Evolutionary conservation across 192 early-diverging fungal species (phyloP).

Genomic region (Mortierella antarctica): DNA sequence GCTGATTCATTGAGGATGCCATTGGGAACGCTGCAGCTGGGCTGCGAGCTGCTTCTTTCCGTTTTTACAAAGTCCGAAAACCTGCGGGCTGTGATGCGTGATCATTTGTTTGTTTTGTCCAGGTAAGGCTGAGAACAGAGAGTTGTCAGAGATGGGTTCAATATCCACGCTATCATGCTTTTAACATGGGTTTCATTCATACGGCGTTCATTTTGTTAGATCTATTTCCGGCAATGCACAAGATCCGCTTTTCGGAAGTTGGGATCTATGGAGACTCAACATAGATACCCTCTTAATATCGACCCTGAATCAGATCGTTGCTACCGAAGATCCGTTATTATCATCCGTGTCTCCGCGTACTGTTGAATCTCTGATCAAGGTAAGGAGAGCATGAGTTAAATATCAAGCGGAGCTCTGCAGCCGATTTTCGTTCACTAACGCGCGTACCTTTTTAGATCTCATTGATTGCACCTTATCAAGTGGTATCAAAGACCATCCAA

Average conservation of each 20-base stretch:
- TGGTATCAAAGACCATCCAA: conserved; percentile 18
- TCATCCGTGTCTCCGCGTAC: conserved; percentile 5
- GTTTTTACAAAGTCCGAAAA: conserved; percentile 33
- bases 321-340: not conserved
- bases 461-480: conserved; percentile 36
- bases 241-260: conserved; percentile 42
- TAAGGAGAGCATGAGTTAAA: not conserved
- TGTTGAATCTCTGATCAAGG: conserved; percentile 34
- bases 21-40: conserved; percentile 17
- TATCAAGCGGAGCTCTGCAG: not conserved
- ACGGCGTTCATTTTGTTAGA: not conserved
- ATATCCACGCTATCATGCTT: not conserved
- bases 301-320: conserved; percentile 35
- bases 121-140: conserved; percentile 12
- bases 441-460: conserved; percentile 11
- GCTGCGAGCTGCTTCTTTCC: conserved; percentile 32
- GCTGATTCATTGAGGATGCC: conserved; percentile 29
- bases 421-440: not conserved
- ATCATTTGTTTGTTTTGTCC: conserved; percentile 23
- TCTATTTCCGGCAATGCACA: conserved; percentile 15
- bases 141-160: not conserved
- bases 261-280: conserved; percentile 33
- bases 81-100: conserved; percentile 13
- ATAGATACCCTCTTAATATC: conserved; percentile 20
- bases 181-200: not conserved